Conservation (phyloP, 2,329 filamentous ascomycete genomes). For the Penicillium psychrosexuale region DNA sequence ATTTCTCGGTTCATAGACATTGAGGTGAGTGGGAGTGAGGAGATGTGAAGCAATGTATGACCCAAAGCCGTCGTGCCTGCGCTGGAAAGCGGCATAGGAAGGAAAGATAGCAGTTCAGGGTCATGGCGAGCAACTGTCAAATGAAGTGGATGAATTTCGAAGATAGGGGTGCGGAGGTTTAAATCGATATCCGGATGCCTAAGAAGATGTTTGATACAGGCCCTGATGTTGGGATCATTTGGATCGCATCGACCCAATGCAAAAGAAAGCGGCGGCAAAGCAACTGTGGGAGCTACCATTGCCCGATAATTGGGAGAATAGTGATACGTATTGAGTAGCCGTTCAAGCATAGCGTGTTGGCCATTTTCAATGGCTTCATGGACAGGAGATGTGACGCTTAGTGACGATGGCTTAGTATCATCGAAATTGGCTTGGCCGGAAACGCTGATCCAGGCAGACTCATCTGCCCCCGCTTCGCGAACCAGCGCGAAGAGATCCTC, state of each 20-base stretch:
- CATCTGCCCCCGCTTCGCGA: not conserved
- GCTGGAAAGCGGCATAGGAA: not conserved
- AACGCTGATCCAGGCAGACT: not conserved
- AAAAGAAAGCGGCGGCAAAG: not conserved
- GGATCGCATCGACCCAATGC: not conserved
- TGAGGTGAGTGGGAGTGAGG: not conserved
- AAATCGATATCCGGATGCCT: not conserved
- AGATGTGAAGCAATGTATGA: not conserved
- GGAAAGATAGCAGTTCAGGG: not conserved
- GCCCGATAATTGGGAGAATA: not conserved
- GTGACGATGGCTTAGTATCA: not conserved
- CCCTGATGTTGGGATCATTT: not conserved
- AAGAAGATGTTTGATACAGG: not conserved
- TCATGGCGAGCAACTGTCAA: not conserved
- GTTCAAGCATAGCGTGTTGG: not conserved
- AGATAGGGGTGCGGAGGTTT: not conserved
- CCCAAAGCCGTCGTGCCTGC: not conserved
- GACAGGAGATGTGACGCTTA: not conserved
- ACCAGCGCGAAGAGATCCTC: not conserved
- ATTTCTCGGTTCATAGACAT: not conserved
- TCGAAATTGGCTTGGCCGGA: not conserved
- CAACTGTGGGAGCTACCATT: not conserved
- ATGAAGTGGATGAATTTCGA: not conserved
- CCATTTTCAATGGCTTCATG: not conserved
- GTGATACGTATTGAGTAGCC: not conserved